phyloP scores from a whole-genome alignment of 108 stramenopile species.

The Cyclotella atomus region DNA sequence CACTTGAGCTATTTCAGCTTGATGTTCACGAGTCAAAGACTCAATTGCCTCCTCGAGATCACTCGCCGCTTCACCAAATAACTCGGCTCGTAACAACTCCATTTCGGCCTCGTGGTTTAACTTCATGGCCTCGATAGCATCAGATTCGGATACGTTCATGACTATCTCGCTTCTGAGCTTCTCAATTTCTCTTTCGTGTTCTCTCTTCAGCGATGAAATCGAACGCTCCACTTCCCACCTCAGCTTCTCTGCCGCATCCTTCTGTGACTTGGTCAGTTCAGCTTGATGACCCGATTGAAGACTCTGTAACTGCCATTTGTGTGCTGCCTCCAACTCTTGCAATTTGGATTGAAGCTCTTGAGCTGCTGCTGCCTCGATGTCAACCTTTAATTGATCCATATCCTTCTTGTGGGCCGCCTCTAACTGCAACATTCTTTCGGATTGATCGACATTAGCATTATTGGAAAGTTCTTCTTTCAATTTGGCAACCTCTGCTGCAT shows the following conservation, averaged over 20 bases:
- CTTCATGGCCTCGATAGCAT: slow-evolving; percentile 7
- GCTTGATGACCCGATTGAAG: slow-evolving; percentile 14
- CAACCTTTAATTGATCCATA: slow-evolving; percentile 19
- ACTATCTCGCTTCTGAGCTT: slow-evolving; percentile 1
- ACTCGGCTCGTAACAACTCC: slow-evolving; percentile 11
- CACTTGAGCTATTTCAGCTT: slow-evolving; percentile 16
- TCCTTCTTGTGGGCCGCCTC: slow-evolving; percentile 15
- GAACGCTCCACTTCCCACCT: slow-evolving; percentile 17
- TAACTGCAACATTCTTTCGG: slow-evolving; percentile 3
- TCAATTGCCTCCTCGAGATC: slow-evolving; percentile 14
- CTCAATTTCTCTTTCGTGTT: slow-evolving; percentile 22
- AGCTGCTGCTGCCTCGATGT: slow-evolving; percentile 13
- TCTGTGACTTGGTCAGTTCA: slow-evolving; percentile 8
- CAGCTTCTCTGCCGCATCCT: slow-evolving; percentile 16
- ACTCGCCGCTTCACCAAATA: slow-evolving; percentile 6
- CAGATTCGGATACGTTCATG: slow-evolving; percentile 5
- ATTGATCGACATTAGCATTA: slow-evolving; percentile 12
- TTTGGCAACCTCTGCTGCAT: slow-evolving; percentile 6
- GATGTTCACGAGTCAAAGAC: slow-evolving; percentile 14
- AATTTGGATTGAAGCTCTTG: slow-evolving; percentile 10
- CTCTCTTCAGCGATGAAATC: slow-evolving; percentile 16
- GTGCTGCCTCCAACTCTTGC: slow-evolving; percentile 19
- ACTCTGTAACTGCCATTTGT: slow-evolving; percentile 13
- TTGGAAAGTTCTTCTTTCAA: slow-evolving; percentile 18
- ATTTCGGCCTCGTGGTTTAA: slow-evolving; percentile 27